Evolutionary conservation across 2,329 filamentous ascomycete species (phyloP).

Genomic region (Nemania abortiva): DNA sequence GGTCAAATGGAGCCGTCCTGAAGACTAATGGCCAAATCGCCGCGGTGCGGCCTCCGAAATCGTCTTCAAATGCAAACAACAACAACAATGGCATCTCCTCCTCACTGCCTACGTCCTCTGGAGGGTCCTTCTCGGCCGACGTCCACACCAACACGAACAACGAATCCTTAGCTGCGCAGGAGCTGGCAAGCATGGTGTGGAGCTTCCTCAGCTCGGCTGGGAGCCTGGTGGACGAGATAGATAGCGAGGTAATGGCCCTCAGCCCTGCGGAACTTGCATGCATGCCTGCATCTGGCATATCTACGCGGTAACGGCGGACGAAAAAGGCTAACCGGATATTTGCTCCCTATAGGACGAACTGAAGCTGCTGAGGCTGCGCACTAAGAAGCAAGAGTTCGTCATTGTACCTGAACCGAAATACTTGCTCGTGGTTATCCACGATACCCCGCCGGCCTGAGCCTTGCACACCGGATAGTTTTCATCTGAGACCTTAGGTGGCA

Average conservation of each 20-base stretch:
- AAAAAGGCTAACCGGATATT: conserved; percentile 18
- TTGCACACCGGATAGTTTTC: neutral
- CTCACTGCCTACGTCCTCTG: conserved; percentile 46
- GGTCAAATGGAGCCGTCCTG: conserved; percentile 77
- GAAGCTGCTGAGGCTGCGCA: conserved; percentile 79
- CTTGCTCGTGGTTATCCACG: conserved; percentile 82
- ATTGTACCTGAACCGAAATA: conserved; percentile 86
- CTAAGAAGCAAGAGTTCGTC: conserved; percentile 87
- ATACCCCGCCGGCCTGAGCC: conserved; percentile 76
- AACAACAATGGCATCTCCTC: conserved; percentile 37
- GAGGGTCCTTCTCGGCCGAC: conserved; percentile 61
- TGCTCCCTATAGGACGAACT: conserved; percentile 73
- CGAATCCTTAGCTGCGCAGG: conserved; percentile 72
- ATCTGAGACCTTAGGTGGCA: neutral
- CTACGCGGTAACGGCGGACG: conserved; percentile 6
- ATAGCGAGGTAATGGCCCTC: conserved; percentile 70
- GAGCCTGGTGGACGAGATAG: conserved; percentile 77
- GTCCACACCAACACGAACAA: conserved; percentile 56
- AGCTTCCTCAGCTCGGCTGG: conserved; percentile 78
- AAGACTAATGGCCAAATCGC: conserved; percentile 78
- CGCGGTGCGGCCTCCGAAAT: conserved; percentile 63
- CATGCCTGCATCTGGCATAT: neutral
- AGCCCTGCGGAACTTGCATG: conserved; percentile 5
- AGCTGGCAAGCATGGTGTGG: conserved; percentile 82
- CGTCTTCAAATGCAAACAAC: conserved; percentile 32